Base-by-base conservation (phyloP, 257 asterid species). In the Scutellaria minor region DNA sequence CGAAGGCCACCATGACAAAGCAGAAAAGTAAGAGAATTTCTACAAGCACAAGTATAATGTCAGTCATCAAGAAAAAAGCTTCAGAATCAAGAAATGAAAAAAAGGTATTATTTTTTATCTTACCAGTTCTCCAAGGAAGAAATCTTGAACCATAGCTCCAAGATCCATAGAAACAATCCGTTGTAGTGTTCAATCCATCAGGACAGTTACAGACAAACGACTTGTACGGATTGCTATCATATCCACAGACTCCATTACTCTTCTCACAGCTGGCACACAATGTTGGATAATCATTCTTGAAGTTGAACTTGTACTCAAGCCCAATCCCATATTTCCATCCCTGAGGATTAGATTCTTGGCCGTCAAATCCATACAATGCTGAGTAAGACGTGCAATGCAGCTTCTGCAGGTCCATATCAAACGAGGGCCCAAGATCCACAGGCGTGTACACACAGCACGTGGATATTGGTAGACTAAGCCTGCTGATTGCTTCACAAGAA, bases 391-490 rank as follows among this genome's bases (percentile, higher is more conserved):
- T 0, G 74, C 97, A 93, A 11, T 82, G 82, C 68, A 90, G 67
- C 67, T 90, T 88, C 73, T 67, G 67, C 82, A 90, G 79, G 76
- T 93, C 86, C 95, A 93, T 85, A 12, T 88, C 89, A 12, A 88
- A 93, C 0, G 95, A 68, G 0, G 97, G 98, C 37, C 98, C 98
- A 10, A 93, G 97, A 67, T 93, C 89, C 18, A 92, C 96, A 0
- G 96, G 97, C 12, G 95, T 73, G 74, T 90, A 93, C 37, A 90
- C 93, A 12, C 97, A 93, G 54, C 98, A 90, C 0, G 88, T 74
- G 5, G 96, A 85, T 10, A 71, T 72, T 0, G 93, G 92, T 12
- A 86, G 41, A 50, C 83, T 77, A 1, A 90, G 76, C 73, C 86
- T 79, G 66, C 93, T 87, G 0, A 86, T 60, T 0, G 96, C 84